A percentile compares a stretch with the other conserved stretches of the same genome.
These are phyloP conservation scores for Strobilomyces dryophilus DNA, from an alignment of 768 basidiomycete species.

Conservation along the genomic window DNA sequence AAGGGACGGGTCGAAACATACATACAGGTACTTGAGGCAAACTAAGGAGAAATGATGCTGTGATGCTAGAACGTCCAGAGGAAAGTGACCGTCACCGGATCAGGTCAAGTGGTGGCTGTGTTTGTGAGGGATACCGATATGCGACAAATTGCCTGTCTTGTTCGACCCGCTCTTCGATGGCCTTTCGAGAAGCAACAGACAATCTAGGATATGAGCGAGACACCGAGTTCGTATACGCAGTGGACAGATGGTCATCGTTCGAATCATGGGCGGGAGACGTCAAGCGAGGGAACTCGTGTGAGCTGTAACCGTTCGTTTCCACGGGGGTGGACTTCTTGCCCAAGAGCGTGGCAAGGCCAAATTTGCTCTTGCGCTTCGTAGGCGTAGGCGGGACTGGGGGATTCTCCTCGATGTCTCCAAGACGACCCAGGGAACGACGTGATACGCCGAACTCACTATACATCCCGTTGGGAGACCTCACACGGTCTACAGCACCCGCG, in stretches of 20 bases:
- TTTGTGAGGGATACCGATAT: constrained; percentile 80
- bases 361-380: constrained; percentile 68
- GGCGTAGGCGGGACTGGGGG: constrained; percentile 31
- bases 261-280: constrained; percentile 41
- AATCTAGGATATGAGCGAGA: constrained; percentile 51
- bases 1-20: constrained; percentile 4
- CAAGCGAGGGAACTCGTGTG: constrained; percentile 49
- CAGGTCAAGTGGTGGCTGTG: constrained; percentile 58
- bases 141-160: constrained; percentile 83
- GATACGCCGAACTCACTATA: constrained; percentile 78
- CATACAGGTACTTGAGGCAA: constrained; percentile 5
- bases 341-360: constrained; percentile 64
- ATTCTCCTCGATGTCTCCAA: constrained; percentile 29
- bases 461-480: constrained; percentile 33
- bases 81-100: constrained; percentile 36
- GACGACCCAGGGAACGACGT: constrained; percentile 48
- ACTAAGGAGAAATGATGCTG: constrained; percentile 3
- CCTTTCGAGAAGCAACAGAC: constrained; percentile 65
- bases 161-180: constrained; percentile 75
- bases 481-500: constrained; percentile 33
- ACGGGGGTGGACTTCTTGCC: constrained; percentile 45
- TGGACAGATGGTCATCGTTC: constrained; percentile 44
- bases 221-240: constrained; percentile 46
- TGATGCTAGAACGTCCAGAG: constrained; percentile 3
- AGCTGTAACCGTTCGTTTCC: constrained; percentile 32